Percentiles rank a stretch among this genome's conserved stretches.
phyloP scores from a whole-genome alignment of 805 yeast genomes.

The Zygosaccharomyces lentus region DNA sequence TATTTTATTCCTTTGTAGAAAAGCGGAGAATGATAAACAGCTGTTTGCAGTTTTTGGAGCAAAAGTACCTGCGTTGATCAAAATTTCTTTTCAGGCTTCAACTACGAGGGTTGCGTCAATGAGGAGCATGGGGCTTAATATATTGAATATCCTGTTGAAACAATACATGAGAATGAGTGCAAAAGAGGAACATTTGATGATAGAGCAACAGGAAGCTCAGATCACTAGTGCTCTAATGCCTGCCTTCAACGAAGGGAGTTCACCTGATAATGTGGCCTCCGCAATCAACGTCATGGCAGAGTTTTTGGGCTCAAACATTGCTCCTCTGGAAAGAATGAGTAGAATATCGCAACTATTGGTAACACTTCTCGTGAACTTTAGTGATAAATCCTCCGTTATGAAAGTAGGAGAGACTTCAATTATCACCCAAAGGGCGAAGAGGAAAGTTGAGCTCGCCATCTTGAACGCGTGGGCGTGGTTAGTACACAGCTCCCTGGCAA shows the following conservation, averaged over 20 bases:
- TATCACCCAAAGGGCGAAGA: slow-evolving; percentile 42
- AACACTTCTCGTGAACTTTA: slow-evolving; percentile 56
- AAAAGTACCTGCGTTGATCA: slow-evolving; percentile 64
- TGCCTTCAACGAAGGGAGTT: slow-evolving; percentile 70
- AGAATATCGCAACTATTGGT: slow-evolving; percentile 63
- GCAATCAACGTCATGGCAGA: slow-evolving; percentile 78
- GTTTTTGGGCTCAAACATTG: slow-evolving; percentile 60
- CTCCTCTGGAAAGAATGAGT: slow-evolving; percentile 44
- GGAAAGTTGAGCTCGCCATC: slow-evolving; percentile 54
- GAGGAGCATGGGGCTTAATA: slow-evolving; percentile 58
- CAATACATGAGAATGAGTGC: slow-evolving; percentile 60
- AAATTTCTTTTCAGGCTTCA: slow-evolving; percentile 75
- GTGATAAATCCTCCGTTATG: slow-evolving; percentile 30
- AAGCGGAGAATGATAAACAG: slow-evolving; percentile 8
- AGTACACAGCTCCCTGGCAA: slow-evolving; percentile 32
- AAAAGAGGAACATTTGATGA: slow-evolving; percentile 62
- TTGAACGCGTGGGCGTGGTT: slow-evolving; percentile 73
- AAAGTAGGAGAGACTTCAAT: slow-evolving; percentile 55
- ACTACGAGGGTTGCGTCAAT: slow-evolving; percentile 62
- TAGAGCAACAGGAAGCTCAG: slow-evolving; percentile 94
- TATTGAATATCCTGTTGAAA: slow-evolving; percentile 60
- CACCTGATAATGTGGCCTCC: slow-evolving; percentile 65
- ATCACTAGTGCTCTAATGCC: slow-evolving; percentile 86
- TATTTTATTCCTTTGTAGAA: slow-evolving; percentile 22
- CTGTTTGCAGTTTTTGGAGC: slow-evolving; percentile 1